Evolutionary conservation across 768 basidiomycete genomes (phyloP), one percentile per base, ranked within the genome.

Genomic region (Boletus fagicola): DNA sequence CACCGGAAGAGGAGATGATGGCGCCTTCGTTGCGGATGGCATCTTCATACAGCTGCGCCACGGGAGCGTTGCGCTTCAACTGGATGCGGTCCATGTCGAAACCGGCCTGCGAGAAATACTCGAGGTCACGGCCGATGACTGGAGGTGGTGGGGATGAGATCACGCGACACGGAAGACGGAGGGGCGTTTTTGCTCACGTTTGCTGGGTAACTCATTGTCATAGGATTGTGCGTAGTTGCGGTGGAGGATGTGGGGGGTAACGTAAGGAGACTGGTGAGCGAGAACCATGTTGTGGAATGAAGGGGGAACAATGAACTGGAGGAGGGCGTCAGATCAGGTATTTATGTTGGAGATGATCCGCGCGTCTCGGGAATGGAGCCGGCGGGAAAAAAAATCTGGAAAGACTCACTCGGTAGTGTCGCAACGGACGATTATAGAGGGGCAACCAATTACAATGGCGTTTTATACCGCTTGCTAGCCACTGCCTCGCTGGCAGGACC

Each of bases 61-160:
- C 86, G 22, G 93, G 83, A 2, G 93, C 93, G 63, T 96, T 96
- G 75, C 93, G 91, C 77, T 92, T 95, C 75, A 99, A 82, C 73
- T 94, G 90, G 76, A 98, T 94, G 65, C 90, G 86, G 69, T 95
- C 90, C 90, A 98, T 97, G 78, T 99, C 96, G 77, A 99, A 98
- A 60, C 97, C 97, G 56, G 97, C 96, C 74, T 97, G 90, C 39
- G 96, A 98, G 84, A 97, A 97, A 78, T 94, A 92, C 72, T 94
- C 90, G 68, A 98, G 83, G 71, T 98, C 95, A 65, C 83, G 86
- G 67, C 92, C 94, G 67, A 96, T 88, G 72, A 95, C 92, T 94
- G 73, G 33, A 52, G 49, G 62, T 53, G 36, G 42, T 7, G 35
- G 45, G 20, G 13, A 48, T 60, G 56, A 57, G 62, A 28, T 56